Conservation (phyloP, 2,329 filamentous ascomycete species). For the Apiospora saccharicola region DNA sequence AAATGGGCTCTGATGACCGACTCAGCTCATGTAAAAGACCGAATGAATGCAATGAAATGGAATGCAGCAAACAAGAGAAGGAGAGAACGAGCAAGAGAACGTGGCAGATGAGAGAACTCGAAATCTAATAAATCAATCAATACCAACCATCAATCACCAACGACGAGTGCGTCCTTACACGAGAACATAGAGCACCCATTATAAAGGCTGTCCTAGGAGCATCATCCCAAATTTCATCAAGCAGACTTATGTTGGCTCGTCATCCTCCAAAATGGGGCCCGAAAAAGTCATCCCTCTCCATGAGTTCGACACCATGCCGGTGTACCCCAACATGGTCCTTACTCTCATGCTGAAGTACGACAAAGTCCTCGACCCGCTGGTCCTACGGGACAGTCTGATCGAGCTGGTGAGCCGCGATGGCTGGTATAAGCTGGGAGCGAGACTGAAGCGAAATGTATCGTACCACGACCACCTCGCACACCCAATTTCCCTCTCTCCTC, state of each 20-base stretch:
- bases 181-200: background rate
- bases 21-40: background rate
- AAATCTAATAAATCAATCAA: no score
- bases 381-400: background rate
- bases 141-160: background rate
- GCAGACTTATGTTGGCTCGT: background rate
- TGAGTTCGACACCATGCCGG: background rate
- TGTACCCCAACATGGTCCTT: slow-evolving; percentile 13
- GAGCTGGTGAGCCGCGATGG: slow-evolving; percentile 7
- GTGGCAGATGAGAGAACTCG: no score
- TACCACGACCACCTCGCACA: background rate
- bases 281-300: background rate
- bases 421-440: background rate
- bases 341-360: background rate
- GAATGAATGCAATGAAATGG: background rate
- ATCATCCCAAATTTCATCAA: background rate
- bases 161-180: no score
- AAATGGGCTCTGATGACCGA: background rate
- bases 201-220: background rate
- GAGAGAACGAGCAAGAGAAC: no score
- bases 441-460: slow-evolving; percentile 4
- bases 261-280: background rate
- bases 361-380: background rate
- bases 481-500: no score
- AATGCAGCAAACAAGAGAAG: background rate